Evolutionary conservation across 2,329 filamentous ascomycete species (phyloP), one percentile per base, ranked within the genome.

Genomic region (Berkeleyomyces basicola): DNA sequence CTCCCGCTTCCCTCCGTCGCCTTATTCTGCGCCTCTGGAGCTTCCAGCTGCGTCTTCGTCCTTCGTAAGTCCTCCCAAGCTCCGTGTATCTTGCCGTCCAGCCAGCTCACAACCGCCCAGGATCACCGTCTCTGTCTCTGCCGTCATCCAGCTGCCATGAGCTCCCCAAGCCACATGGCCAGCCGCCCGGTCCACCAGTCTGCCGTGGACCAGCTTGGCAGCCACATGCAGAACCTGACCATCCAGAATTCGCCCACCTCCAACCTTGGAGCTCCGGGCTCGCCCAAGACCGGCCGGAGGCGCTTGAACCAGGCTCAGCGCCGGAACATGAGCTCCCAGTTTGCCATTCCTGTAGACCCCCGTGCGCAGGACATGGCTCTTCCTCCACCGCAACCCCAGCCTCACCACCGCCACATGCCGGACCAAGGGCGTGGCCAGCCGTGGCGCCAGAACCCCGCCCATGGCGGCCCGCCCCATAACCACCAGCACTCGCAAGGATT

Each of bases 281-380:
- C 58, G 7, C 61, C 63, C 7, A 60, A 51, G 47, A 49, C 58
- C 16, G 46, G 31, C 11, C 49, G 55, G 31, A 55, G 78, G 67
- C 79, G 82, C 31, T 78, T 75, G 2, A 86, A 86, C 65, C 83
- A 86, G 68, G 82, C 82, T 1, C 80, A 85, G 67, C 76, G 82
- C 58, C 78, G 82, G 31, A 81, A 84, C 67, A 82, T 84, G 79
- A 83, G 77, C 63, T 76, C 81, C 3, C 79, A 84, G 66, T 68
- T 83, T 16, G 77, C 79, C 0, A 78, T 84, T 55, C 76, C 80
- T 3, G 75, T 84, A 60, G 79, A 83, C 64, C 70, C 75, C 10
- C 75, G 75, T 16, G 62, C 68, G n/a, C 68, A 60, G 66, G 71
- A 61, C 61, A 4, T 36, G 16, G 43, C 42, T n/a, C 16, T 16